Evolutionary conservation across 83 land plant genomes (phyloP).

Genomic region (Diphasiastrum complanatum): DNA sequence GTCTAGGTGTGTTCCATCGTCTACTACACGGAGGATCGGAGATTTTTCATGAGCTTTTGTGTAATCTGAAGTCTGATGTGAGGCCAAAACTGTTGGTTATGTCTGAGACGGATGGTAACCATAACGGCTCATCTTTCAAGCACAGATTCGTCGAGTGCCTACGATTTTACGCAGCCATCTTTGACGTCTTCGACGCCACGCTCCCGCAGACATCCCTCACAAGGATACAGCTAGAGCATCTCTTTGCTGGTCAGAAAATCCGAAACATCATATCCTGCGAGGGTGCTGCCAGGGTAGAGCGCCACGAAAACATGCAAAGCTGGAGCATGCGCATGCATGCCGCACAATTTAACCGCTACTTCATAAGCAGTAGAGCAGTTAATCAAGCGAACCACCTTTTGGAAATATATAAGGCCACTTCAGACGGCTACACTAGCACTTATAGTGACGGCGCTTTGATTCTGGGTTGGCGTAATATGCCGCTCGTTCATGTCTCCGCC

Average conservation of each 20-base stretch:
- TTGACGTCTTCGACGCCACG: slow-evolving; percentile 27
- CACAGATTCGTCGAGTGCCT: slow-evolving; percentile 29
- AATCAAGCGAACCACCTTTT: slow-evolving; percentile 23
- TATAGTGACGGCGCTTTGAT: too few species aligned
- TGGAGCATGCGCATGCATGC: slow-evolving; percentile 21
- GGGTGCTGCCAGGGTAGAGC: slow-evolving; percentile 24
- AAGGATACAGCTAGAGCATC: slow-evolving; percentile 19
- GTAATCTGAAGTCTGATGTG: slow-evolving; percentile 5
- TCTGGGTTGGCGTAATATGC: too few species aligned
- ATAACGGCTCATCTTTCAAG: slow-evolving; percentile 20
- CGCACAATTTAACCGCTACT: slow-evolving; percentile 10
- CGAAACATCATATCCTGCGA: slow-evolving; percentile 33
- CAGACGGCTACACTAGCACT: too few species aligned
- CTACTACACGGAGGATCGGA: slow-evolving; percentile 15
- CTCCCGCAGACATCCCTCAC: slow-evolving; percentile 11
- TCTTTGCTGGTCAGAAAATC: slow-evolving; percentile 29
- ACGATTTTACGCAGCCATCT: slow-evolving; percentile 28
- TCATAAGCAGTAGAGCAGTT: slow-evolving; percentile 20
- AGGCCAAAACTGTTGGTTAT: slow-evolving; percentile 22
- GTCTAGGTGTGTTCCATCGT: slow-evolving; percentile 22
- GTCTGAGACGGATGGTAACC: slow-evolving; percentile 26
- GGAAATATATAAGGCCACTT: too few species aligned
- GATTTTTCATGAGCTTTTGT: slow-evolving; percentile 1
- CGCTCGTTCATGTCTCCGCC: too few species aligned
- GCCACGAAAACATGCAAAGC: slow-evolving; percentile 21